Percentiles rank a stretch among this genome's conserved stretches.
Conservation (phyloP, 192 early-diverging fungal species). For the Podila minutissima region DNA sequence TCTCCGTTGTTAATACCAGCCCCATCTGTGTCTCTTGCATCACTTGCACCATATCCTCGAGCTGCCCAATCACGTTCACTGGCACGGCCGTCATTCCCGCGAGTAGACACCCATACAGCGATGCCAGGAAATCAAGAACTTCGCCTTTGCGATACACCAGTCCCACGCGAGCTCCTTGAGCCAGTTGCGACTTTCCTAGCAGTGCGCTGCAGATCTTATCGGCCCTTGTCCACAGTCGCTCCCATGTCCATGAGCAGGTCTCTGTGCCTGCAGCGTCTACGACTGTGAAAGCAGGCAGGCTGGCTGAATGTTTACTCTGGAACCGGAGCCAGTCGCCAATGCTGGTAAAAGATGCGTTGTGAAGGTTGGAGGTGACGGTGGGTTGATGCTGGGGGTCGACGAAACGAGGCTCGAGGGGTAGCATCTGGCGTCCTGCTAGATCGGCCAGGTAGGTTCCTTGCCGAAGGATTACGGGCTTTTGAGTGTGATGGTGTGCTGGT, state of each 20-base stretch:
- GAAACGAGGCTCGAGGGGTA: too few relatives aligned
- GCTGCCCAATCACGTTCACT: conserved; percentile 78
- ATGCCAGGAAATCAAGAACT: conserved; percentile 79
- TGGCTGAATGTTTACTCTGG: conserved; percentile 52
- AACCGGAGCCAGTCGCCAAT: too few relatives aligned
- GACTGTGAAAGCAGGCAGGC: conserved; percentile 65
- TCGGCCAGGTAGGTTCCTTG: too few relatives aligned
- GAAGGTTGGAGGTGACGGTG: too few relatives aligned
- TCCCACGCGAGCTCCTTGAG: conserved; percentile 70
- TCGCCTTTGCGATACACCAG: conserved; percentile 83
- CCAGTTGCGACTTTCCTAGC: conserved; percentile 60
- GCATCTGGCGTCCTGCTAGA: too few relatives aligned
- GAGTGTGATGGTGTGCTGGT: too few relatives aligned
- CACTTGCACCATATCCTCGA: conserved; percentile 77
- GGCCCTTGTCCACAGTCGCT: conserved; percentile 68
- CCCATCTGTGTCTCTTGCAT: conserved; percentile 64
- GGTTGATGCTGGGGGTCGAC: too few relatives aligned
- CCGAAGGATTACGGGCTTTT: too few relatives aligned
- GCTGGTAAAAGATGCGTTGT: too few relatives aligned
- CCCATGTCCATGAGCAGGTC: conserved; percentile 70
- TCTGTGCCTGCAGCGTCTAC: conserved; percentile 78
- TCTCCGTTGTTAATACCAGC: conserved; percentile 82
- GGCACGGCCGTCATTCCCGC: conserved; percentile 85
- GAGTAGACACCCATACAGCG: conserved; percentile 79
- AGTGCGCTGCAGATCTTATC: conserved; percentile 72